Conservation (phyloP, 2,329 filamentous ascomycete species). For the Cercospora beticola region DNA sequence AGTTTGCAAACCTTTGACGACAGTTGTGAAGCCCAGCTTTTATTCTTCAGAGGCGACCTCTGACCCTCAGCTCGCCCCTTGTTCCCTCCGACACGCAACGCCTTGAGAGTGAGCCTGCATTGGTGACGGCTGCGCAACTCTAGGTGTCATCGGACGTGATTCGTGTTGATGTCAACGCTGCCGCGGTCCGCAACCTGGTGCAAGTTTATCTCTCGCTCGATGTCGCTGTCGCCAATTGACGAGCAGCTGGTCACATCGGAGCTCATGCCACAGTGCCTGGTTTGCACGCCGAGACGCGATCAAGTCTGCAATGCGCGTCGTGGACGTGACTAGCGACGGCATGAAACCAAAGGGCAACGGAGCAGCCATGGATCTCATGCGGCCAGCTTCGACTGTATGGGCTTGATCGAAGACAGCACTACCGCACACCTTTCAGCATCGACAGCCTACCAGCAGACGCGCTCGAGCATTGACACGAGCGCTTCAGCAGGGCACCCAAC, state of each 20-base stretch:
- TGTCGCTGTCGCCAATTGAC: neutral
- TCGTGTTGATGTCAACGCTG: neutral
- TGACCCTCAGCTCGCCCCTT: neutral
- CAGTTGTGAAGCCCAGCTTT: neutral
- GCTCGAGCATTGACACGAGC: neutral
- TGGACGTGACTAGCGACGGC: neutral
- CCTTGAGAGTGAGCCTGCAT: neutral
- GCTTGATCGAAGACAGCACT: neutral
- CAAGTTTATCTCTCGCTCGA: neutral
- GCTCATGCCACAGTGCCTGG: neutral
- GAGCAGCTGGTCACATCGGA: neutral
- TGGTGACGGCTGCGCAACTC: neutral
- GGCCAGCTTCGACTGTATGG: neutral
- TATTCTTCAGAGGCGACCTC: neutral
- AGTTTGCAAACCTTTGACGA: constrained; percentile 17
- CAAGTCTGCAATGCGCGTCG: neutral
- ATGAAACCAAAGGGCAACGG: neutral
- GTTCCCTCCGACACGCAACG: neutral
- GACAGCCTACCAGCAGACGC: neutral
- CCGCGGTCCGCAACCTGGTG: neutral
- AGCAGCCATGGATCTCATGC: neutral
- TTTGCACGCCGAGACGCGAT: neutral
- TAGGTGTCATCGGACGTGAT: neutral
- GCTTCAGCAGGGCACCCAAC: neutral
- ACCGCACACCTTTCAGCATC: neutral